Base-by-base conservation (phyloP, 306 rosid genomes). In the Rosa multiflora region DNA sequence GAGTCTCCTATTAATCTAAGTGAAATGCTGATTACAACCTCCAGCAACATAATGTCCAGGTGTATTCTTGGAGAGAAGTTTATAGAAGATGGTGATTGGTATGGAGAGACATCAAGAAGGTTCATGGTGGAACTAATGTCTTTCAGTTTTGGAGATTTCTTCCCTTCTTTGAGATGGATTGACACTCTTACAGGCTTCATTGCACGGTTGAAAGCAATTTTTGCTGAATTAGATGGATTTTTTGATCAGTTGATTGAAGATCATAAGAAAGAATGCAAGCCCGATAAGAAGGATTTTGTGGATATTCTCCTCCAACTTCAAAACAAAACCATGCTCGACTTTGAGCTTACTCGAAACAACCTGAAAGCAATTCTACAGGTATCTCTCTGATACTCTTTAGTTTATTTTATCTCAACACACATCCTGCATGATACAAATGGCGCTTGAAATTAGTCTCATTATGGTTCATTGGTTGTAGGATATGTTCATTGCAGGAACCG, bases 401-500 rank as follows among this genome's bases (percentile, higher is more conserved):
- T 3, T 52, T 17, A 14, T 52, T 14, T 52, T 52, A 12, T 52
- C 7, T 14, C 8, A 52, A 14, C 20, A 52, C 58, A 52, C 58
- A 52, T 14, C 58, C n/a, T 52, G 56, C 56, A 13, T 15, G 56
- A 48, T 48, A 12, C 9, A 10, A 12, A 2, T 49, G 1, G 29
- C 20, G 56, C 37, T 55, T 44, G 20, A 70, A 11, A 7, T 3
- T 29, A 9, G 17, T 63, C 42, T 53, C 44, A 8, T 3, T 4
- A 4, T 46, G 5, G 10, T 37, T 51, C 40, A 35, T 1, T 49
- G 5, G 12, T 83, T 80, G 15, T 39, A 91, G 98, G 97, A 91
- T 71, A 84, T 93, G 93, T 85, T 88, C 73, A 8, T 81, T 0
- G 87, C 70, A 0, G 91, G 86, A 40, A 42, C 7, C 1, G 94